Conservation (phyloP, 2,329 filamentous ascomycete species). For the Colletotrichum zoysiae region DNA sequence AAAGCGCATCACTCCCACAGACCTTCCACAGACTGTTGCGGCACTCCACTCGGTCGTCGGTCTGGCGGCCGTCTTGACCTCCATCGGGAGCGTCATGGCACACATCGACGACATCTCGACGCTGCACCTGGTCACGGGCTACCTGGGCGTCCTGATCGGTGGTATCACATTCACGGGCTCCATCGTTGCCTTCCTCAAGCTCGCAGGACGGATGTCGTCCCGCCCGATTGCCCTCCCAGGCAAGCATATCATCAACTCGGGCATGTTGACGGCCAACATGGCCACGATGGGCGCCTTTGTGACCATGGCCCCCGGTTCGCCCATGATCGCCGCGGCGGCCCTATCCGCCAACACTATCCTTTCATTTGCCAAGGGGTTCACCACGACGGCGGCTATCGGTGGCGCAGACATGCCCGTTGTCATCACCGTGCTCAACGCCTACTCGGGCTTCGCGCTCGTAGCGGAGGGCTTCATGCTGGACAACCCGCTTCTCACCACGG, state of each 20-base stretch:
- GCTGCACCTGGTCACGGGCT: constrained; percentile 86
- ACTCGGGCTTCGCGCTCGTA: constrained; percentile 90
- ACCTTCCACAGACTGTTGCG: constrained; percentile 89
- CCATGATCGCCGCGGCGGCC: constrained; percentile 82
- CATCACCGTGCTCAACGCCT: constrained; percentile 90
- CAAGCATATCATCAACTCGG: constrained; percentile 79
- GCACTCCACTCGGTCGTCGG: constrained; percentile 92
- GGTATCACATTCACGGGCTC: constrained; percentile 93
- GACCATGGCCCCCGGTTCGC: constrained; percentile 83
- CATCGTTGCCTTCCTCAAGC: constrained; percentile 89
- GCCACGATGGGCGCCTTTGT: constrained; percentile 89
- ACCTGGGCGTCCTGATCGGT: constrained; percentile 86
- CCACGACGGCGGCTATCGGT: constrained; percentile 88
- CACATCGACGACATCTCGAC: constrained; percentile 70
- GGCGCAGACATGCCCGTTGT: constrained; percentile 96
- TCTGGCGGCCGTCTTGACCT: constrained; percentile 88
- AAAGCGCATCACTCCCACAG: constrained; percentile 87
- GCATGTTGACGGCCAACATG: constrained; percentile 80
- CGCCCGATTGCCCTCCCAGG: constrained; percentile 79
- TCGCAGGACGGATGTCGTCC: constrained; percentile 85
- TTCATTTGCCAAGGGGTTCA: constrained; percentile 88
- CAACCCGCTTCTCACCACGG: constrained; percentile 85
- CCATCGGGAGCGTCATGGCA: constrained; percentile 84
- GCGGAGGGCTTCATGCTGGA: constrained; percentile 94
- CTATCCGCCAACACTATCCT: constrained; percentile 81